phyloP scores from a whole-genome alignment of 441 rosid genomes.

The Sinapis alba region DNA sequence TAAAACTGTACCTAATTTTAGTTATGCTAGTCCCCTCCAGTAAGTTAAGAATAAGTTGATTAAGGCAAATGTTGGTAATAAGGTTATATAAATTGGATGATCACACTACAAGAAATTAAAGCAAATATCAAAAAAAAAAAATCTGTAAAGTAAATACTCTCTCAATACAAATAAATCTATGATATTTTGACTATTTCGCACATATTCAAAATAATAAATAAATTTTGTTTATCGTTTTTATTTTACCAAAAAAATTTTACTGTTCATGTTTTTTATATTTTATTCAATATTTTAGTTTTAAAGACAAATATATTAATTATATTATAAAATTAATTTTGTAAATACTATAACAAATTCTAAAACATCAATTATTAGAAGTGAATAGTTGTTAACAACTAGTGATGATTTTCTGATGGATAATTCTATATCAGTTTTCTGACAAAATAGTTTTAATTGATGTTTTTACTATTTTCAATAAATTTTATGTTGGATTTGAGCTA shows the following conservation, averaged over 20 bases:
- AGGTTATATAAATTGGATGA: background rate
- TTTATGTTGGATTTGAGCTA: background rate
- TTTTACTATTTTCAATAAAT: background rate
- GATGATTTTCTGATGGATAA: background rate
- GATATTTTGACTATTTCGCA: too few species aligned
- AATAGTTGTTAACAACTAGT: background rate
- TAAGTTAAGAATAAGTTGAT: slow-evolving; percentile 16
- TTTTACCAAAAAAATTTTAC: too few species aligned
- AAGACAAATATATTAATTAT: too few species aligned
- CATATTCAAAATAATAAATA: too few species aligned
- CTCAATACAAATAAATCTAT: too few species aligned
- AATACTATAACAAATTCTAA: too few species aligned
- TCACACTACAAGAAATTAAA: background rate
- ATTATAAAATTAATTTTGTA: too few species aligned
- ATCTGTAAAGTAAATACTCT: too few species aligned
- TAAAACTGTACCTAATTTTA: background rate
- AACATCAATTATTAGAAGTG: too few species aligned
- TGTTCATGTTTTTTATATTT: too few species aligned
- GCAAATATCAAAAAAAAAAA: background rate
- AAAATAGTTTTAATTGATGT: background rate
- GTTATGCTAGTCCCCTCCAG: slow-evolving; percentile 7
- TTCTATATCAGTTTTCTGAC: background rate
- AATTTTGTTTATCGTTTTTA: too few species aligned
- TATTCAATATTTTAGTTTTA: too few species aligned
- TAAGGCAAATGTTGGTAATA: background rate